phyloP scores from a whole-genome alignment of 2,329 filamentous ascomycete genomes.

The Zarea fungicola region DNA sequence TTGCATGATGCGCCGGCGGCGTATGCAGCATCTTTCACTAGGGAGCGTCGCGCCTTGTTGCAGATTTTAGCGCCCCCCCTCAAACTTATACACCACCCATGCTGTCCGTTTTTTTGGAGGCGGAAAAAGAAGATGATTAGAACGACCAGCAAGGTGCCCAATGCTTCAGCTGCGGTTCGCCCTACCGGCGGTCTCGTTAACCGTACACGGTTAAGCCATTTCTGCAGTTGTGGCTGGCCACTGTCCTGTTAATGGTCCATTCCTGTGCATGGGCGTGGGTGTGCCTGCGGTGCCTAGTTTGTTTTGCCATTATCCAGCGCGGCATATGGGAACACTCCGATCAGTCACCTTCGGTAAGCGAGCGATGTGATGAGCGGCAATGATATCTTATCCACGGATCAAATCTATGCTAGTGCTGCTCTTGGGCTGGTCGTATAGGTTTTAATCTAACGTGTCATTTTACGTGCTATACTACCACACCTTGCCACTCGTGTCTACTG shows the following conservation, averaged over 20 bases:
- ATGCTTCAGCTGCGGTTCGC: conserved; percentile 1
- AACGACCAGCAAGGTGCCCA: neutral
- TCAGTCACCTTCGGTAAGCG: neutral
- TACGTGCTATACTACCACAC: too few relatives aligned
- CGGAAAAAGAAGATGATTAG: conserved; percentile 6
- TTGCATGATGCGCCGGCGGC: conserved; percentile 6
- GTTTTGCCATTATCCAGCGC: neutral
- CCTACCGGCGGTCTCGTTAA: conserved; percentile 10
- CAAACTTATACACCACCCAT: neutral
- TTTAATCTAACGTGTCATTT: too few relatives aligned
- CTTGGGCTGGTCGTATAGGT: neutral
- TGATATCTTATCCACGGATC: neutral
- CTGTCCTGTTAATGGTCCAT: neutral
- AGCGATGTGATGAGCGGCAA: neutral
- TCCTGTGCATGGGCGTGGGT: neutral
- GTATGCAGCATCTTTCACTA: conserved; percentile 2
- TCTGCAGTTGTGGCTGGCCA: conserved; percentile 11
- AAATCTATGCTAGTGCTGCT: too few relatives aligned
- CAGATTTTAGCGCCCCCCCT: conserved; percentile 4
- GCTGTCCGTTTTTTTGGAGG: too few relatives aligned
- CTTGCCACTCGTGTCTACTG: too few relatives aligned
- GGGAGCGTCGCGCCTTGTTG: neutral
- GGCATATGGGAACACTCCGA: neutral
- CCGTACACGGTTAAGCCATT: conserved; percentile 5
- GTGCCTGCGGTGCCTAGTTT: too few relatives aligned